Evolutionary conservation across 805 yeast genomes (phyloP).

Genomic region (Lachancea kluyveri): DNA sequence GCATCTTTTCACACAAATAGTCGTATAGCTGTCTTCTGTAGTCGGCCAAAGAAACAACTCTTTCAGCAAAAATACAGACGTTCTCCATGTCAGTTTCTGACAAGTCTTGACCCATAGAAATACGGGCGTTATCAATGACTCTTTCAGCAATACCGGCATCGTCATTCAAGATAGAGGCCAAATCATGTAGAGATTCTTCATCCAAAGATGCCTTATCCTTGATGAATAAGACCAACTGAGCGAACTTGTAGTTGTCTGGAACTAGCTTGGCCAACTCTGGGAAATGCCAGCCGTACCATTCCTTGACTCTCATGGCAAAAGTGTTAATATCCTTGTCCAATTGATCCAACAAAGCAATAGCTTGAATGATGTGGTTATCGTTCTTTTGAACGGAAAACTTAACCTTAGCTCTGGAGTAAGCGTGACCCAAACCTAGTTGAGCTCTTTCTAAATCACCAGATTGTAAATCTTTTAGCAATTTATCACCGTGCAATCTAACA

Average conservation of each 20-base stretch:
- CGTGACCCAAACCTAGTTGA: slow-evolving; percentile 97
- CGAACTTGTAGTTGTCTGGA: slow-evolving; percentile 81
- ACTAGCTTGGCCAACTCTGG: slow-evolving; percentile 93
- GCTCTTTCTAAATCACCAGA: slow-evolving; percentile 97
- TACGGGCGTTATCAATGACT: slow-evolving; percentile 89
- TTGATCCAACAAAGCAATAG: slow-evolving; percentile 95
- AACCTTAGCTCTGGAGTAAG: slow-evolving; percentile 97
- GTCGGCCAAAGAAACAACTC: slow-evolving; percentile 87
- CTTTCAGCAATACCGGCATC: slow-evolving; percentile 90
- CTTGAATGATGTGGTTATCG: slow-evolving; percentile 98
- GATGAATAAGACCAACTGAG: slow-evolving; percentile 74
- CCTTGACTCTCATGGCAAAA: slow-evolving; percentile 94
- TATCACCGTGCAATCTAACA: slow-evolving; percentile 82
- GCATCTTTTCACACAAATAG: slow-evolving; percentile 93
- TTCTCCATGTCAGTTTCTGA: slow-evolving; percentile 92
- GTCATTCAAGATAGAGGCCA: slow-evolving; percentile 80
- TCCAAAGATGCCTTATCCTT: slow-evolving; percentile 79
- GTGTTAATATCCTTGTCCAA: slow-evolving; percentile 97
- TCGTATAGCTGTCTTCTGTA: slow-evolving; percentile 80
- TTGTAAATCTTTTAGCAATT: slow-evolving; percentile 84
- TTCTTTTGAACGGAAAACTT: slow-evolving; percentile 98
- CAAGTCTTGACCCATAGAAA: slow-evolving; percentile 98
- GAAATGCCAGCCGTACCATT: slow-evolving; percentile 99
- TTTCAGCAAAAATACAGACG: slow-evolving; percentile 83
- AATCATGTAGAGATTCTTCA: slow-evolving; percentile 79